Conservation (phyloP, 495 filamentous ascomycete genomes). For the Penicillium ochrochloron region DNA sequence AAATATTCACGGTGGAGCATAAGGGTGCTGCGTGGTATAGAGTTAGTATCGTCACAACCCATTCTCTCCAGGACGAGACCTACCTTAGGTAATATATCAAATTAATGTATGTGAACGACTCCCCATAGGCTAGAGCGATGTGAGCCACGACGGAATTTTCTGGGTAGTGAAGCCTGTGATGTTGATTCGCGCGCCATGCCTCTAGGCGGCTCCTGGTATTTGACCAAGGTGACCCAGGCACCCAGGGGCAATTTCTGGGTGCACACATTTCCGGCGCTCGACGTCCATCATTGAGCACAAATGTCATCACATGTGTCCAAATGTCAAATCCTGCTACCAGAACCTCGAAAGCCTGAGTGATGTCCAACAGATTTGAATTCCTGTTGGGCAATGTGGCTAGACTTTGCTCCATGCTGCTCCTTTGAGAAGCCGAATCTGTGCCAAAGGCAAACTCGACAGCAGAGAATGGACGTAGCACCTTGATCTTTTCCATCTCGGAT, state of each 20-base stretch:
- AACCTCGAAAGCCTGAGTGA: conserved; percentile 28
- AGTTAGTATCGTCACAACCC: not conserved
- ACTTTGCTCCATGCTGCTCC: conserved; percentile 18
- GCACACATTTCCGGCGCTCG: conserved; percentile 32
- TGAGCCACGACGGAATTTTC: conserved; percentile 26
- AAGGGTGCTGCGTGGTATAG: conserved; percentile 14
- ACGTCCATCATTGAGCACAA: conserved; percentile 30
- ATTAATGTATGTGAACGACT: conserved; percentile 34
- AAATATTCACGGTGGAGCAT: conserved; percentile 35
- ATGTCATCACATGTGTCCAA: conserved; percentile 34
- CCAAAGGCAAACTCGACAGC: conserved; percentile 32
- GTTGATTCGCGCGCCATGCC: conserved; percentile 28
- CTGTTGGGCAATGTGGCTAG: conserved; percentile 15
- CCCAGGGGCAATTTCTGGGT: conserved; percentile 31
- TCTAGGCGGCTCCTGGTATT: conserved; percentile 21
- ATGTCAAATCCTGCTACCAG: conserved; percentile 32
- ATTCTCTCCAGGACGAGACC: not conserved
- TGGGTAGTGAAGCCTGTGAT: conserved; percentile 28
- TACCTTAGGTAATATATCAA: conserved; percentile 31
- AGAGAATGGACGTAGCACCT: conserved; percentile 22
- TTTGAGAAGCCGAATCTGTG: conserved; percentile 15
- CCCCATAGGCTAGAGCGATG: conserved; percentile 25
- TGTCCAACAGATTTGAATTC: conserved; percentile 22
- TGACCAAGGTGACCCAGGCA: conserved; percentile 26
- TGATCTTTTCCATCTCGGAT: conserved; percentile 27